Percentiles rank a stretch among this genome's conserved stretches.
These are phyloP conservation scores for Pseudocercospora fijiensis DNA, from an alignment of 2,329 filamentous ascomycete species.

Conservation along the genomic window DNA sequence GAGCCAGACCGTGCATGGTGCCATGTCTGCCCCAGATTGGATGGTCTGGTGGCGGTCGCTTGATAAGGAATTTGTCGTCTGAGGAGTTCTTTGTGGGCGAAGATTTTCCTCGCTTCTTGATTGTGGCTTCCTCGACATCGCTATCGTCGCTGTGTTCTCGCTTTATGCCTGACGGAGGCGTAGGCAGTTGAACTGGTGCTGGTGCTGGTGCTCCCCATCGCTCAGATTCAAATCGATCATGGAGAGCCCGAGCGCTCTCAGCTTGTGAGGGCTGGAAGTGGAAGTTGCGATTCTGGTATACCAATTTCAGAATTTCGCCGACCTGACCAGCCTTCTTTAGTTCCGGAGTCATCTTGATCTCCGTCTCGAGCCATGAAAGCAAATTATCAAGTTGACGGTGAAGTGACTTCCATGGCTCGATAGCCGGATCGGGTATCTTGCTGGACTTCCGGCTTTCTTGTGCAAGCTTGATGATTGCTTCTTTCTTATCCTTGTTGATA, in stretches of 20 bases:
- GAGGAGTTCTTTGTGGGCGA: neutral
- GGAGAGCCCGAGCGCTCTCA: constrained; percentile 20
- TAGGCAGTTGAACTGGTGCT: neutral
- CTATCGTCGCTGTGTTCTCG: neutral
- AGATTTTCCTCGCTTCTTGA: constrained; percentile 11
- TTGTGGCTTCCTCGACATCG: neutral
- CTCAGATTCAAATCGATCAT: constrained; percentile 24
- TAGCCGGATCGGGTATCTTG: constrained; percentile 1
- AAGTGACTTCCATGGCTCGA: constrained; percentile 4
- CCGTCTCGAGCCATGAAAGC: constrained; percentile 23
- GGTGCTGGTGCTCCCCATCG: constrained; percentile 24
- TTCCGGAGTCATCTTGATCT: constrained; percentile 22
- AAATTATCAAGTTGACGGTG: constrained; percentile 23
- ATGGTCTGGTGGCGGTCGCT: constrained; percentile 23
- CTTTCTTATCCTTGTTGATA: constrained; percentile 4
- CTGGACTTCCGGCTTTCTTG: constrained; percentile 1
- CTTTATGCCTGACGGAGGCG: neutral
- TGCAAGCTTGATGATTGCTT: constrained; percentile 12
- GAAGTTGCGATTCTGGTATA: constrained; percentile 19
- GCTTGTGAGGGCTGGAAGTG: constrained; percentile 19
- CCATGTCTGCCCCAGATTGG: constrained; percentile 29
- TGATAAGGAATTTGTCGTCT: constrained; percentile 1
- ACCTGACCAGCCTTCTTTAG: constrained; percentile 22
- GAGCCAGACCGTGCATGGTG: constrained; percentile 32
- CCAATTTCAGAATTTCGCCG: constrained; percentile 16